Evolutionary conservation across 345 rosid species (phyloP).

Genomic region (Lumnitzera littorea): DNA sequence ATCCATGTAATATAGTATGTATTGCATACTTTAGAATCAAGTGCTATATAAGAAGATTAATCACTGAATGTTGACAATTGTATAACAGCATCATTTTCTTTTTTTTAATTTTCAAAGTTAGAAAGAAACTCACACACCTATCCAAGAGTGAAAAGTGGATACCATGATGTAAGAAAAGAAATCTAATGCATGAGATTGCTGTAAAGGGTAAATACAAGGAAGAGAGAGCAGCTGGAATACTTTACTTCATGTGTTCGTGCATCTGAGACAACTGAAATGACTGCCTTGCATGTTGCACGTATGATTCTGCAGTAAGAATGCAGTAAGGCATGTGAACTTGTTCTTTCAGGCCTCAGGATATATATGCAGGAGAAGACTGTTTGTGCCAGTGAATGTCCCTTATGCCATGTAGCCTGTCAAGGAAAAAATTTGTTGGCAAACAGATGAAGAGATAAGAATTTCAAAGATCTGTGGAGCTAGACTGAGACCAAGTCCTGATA

Average conservation of each 20-base stretch:
- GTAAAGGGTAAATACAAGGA: conserved; percentile 12
- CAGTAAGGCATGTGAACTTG: conserved; percentile 71
- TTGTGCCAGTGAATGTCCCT: conserved; percentile 96
- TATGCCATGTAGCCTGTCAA: conserved; percentile 97
- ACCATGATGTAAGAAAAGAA: neutral
- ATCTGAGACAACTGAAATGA: conserved; percentile 87
- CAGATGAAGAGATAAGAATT: no score
- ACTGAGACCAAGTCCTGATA: no score
- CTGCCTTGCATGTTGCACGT: conserved; percentile 91
- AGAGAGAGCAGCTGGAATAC: conserved; percentile 42
- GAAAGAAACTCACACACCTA: neutral
- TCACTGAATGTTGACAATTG: no score
- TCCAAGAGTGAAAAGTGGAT: neutral
- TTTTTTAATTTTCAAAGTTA: no score
- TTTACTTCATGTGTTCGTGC: conserved; percentile 99
- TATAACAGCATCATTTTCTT: no score
- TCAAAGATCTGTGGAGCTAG: no score
- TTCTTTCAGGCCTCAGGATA: conserved; percentile 86
- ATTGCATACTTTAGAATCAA: no score
- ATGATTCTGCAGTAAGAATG: conserved; percentile 83
- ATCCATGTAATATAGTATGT: no score
- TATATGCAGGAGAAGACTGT: conserved; percentile 98
- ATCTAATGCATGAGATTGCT: neutral
- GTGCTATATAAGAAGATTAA: no score
- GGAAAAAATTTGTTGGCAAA: neutral